Evolutionary conservation across 2,329 filamentous ascomycete genomes (phyloP).

Genomic region (Trichothecium sympodiale): DNA sequence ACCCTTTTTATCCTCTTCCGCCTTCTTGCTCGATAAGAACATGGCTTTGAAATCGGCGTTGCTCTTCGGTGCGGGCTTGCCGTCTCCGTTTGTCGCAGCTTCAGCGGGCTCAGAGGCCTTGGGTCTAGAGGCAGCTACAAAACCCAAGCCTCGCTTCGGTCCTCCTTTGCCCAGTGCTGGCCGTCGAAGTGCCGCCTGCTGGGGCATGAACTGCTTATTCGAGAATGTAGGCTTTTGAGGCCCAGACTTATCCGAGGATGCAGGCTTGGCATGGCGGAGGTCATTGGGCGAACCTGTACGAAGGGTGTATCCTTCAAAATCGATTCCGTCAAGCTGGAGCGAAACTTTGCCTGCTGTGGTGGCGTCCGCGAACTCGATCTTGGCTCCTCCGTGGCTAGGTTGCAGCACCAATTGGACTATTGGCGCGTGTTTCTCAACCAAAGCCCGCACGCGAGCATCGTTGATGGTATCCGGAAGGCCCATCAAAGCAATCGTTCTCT

Average conservation of each 20-base stretch:
- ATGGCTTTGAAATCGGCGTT: slow-evolving; percentile 50
- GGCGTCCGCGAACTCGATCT: slow-evolving; percentile 68
- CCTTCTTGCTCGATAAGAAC: slow-evolving; percentile 22
- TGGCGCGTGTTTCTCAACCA: slow-evolving; percentile 59
- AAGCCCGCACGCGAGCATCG: slow-evolving; percentile 64
- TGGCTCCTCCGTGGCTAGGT: slow-evolving; percentile 73
- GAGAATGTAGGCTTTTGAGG: slow-evolving; percentile 10
- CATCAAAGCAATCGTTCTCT: slow-evolving; percentile 70
- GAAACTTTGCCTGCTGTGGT: slow-evolving; percentile 61
- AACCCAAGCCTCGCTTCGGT: slow-evolving; percentile 32
- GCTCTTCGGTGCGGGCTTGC: slow-evolving; percentile 29
- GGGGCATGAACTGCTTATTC: slow-evolving; percentile 27
- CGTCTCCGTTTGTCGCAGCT: slow-evolving; percentile 8
- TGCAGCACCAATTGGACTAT: slow-evolving; percentile 69
- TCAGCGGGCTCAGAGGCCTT: slow-evolving; percentile 8
- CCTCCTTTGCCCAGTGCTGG: slow-evolving; percentile 26
- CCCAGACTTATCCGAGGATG: slow-evolving; percentile 17
- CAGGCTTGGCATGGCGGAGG: slow-evolving; percentile 36
- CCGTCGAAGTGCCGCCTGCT: slow-evolving; percentile 29
- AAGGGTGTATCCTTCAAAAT: slow-evolving; percentile 43
- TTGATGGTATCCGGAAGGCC: slow-evolving; percentile 89
- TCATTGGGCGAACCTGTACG: slow-evolving; percentile 43
- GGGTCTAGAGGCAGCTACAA: slow-evolving; percentile 14
- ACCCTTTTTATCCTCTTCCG: slow-evolving; percentile 6
- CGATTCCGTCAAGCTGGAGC: slow-evolving; percentile 43